Evolutionary conservation across 176 grass and related monocot genomes (phyloP), one percentile per base, ranked within the genome.

Genomic region (Oryza coarctata): DNA sequence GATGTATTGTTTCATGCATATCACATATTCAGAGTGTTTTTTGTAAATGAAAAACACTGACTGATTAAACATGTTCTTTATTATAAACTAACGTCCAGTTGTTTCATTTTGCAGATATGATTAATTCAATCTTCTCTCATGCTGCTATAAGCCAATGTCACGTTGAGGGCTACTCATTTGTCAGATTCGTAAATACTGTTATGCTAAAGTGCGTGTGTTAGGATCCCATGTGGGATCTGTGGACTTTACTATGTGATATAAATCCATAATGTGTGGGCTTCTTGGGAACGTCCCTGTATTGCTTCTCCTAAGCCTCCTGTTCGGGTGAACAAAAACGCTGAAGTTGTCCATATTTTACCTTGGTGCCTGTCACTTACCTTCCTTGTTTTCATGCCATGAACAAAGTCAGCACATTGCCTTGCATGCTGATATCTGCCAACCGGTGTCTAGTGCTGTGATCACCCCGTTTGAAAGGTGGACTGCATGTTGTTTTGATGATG

Each of bases 171-270:
- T 75, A 35, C 61, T 61, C 17, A 2, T 57, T 31, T 71, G 77
- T 69, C 43, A 82, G 39, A 82, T 89, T 38, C 57, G 71, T 85
- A 77, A 76, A 81, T 89, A 89, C 52, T 71, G 35, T 72, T 73
- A 72, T 44, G 57, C 77, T 40, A 40, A 65, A 72, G 28, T 18
- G 38, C 22, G 20, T 76, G 7, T 75, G 75, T 83, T 80, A 52
- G 39, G 38, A 57, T 74, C 9, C 28, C 74, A n/a, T 63, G 20
- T 43, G 38, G 49, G 49, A 67, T 81, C 29, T 43, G 6, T 62
- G 52, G 26, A 85, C 65, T 75, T 80, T 76, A 31, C 3, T 41
- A 15, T 73, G 57, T 84, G 38, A 81, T 81, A 67, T 79, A 83
- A 41, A 85, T 86, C 20, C 22, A 72, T 83, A 72, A 78, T 34